Evolutionary conservation across 192 early-diverging fungal genomes (phyloP).

Genomic region (Gamsiella multidivaricata): DNA sequence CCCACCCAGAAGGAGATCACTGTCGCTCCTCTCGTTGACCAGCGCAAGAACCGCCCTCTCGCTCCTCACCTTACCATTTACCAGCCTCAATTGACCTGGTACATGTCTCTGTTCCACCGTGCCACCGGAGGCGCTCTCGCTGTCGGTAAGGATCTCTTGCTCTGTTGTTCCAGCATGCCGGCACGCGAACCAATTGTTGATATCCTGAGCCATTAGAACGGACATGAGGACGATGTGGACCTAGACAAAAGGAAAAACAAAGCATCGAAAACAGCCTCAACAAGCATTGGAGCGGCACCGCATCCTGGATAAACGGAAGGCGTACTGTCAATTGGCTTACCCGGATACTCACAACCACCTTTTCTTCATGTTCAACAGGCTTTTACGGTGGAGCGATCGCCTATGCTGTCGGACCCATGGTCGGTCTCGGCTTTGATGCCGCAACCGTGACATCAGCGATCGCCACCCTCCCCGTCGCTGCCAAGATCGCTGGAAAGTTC

Average conservation of each 20-base stretch:
- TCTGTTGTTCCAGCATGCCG: too few species aligned
- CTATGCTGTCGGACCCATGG: slow-evolving; percentile 72
- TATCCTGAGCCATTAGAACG: too few species aligned
- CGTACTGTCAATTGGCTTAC: too few species aligned
- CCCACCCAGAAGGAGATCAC: slow-evolving; percentile 29
- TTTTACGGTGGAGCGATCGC: slow-evolving; percentile 76
- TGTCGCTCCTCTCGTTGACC: slow-evolving; percentile 56
- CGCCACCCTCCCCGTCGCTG: slow-evolving; percentile 73
- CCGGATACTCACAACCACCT: too few species aligned
- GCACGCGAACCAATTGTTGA: too few species aligned
- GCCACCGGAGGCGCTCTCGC: slow-evolving; percentile 79
- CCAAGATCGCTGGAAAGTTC: slow-evolving; percentile 78
- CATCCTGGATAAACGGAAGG: too few species aligned
- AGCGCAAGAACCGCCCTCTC: slow-evolving; percentile 76
- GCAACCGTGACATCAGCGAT: slow-evolving; percentile 73
- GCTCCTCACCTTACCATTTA: slow-evolving; percentile 91
- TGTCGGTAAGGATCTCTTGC: slow-evolving; percentile 59
- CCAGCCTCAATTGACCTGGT: slow-evolving; percentile 89
- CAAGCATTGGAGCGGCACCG: too few species aligned
- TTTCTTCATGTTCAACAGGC: slow-evolving; percentile 40
- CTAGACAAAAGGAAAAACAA: too few species aligned
- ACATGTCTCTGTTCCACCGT: slow-evolving; percentile 78
- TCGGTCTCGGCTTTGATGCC: slow-evolving; percentile 73
- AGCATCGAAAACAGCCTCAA: too few species aligned
- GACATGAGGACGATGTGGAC: too few species aligned